phyloP scores from a whole-genome alignment of 2,329 filamentous ascomycete genomes.

The Claviceps monticola region DNA sequence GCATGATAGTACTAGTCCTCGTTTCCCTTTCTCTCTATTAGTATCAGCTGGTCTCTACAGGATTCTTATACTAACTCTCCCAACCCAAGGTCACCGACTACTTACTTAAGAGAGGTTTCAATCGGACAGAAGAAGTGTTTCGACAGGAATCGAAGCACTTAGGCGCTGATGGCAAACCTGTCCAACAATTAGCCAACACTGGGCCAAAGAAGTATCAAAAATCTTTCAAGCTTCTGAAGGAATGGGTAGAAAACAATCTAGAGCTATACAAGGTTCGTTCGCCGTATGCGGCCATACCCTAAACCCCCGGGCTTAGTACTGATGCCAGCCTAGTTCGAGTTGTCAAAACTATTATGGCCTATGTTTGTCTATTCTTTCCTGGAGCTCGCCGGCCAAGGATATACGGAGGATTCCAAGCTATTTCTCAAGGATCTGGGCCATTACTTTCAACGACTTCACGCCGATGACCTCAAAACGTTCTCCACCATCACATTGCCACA shows the following conservation, averaged over 20 bases:
- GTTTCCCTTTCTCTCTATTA: not conserved
- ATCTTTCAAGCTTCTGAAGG: constrained; percentile 58
- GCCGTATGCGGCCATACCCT: not conserved
- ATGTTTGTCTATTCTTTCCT: constrained; percentile 89
- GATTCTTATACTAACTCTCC: constrained; percentile 6
- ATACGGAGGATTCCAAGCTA: constrained; percentile 54
- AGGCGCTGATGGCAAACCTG: constrained; percentile 65
- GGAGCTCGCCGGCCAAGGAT: constrained; percentile 60
- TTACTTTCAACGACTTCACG: constrained; percentile 63
- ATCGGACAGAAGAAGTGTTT: constrained; percentile 80
- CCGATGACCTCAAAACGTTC: constrained; percentile 67
- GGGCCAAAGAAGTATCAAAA: constrained; percentile 66
- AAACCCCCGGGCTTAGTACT: not conserved
- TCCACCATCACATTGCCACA: constrained; percentile 59
- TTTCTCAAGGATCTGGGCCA: constrained; percentile 57
- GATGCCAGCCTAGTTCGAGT: constrained; percentile 49
- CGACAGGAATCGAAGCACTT: constrained; percentile 78
- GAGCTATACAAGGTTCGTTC: constrained; percentile 74
- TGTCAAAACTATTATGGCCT: constrained; percentile 81
- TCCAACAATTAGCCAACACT: constrained; percentile 52
- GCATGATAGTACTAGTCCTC: not conserved
- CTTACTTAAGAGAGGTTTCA: constrained; percentile 88
- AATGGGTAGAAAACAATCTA: constrained; percentile 83
- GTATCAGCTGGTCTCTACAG: not conserved
- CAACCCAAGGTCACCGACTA: constrained; percentile 66